Evolutionary conservation across 768 basidiomycete genomes (phyloP), one percentile per base, ranked within the genome.

Genomic region (Floccularia luteovirens): DNA sequence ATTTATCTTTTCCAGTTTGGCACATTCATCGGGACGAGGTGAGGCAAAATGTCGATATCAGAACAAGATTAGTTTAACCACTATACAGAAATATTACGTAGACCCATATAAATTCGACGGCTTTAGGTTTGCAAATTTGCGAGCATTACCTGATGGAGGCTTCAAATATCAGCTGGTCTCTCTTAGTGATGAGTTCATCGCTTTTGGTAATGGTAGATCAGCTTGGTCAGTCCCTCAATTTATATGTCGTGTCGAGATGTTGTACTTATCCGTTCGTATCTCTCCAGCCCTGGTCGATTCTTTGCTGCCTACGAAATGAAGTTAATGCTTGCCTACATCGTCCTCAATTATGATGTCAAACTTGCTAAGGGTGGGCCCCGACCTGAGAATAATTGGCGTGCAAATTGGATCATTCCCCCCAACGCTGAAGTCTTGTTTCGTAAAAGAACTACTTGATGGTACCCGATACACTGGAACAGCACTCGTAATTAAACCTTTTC

Each of bases 251-350:
- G 22, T 16, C n/a, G 28, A 19, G 4, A 39, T 13, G 17, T 21
- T n/a, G 5, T 31, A 16, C 35, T 17, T 39, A 21, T 22, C 14
- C 14, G 31, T n/a, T n/a, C n/a, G 20, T 21, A 25, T 12, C 31
- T 41, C 33, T 23, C 31, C 28, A 54, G 62, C 41, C 66, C 70
- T n/a, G 67, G 69, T 22, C 57, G 69, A 10, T 68, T 70, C 49
- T 69, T 72, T 47, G 67, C 67, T 13, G 62, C 62, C 17, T 67
- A 61, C 37, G 67, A 66, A 43, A 42, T 72, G 24, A 71, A 72
- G 49, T 57, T 58, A 5, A 59, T 70, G 48, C 48, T 64, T 13
- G 66, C 66, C 1, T 53, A 64, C 49, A 49, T 67, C 16, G 40
- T 66, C 16, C 32, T 64, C 42, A 62, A 56, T 28, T 70, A 69